Base-by-base conservation (phyloP, 345 rosid genomes). In the Nephelium lappaceum region DNA sequence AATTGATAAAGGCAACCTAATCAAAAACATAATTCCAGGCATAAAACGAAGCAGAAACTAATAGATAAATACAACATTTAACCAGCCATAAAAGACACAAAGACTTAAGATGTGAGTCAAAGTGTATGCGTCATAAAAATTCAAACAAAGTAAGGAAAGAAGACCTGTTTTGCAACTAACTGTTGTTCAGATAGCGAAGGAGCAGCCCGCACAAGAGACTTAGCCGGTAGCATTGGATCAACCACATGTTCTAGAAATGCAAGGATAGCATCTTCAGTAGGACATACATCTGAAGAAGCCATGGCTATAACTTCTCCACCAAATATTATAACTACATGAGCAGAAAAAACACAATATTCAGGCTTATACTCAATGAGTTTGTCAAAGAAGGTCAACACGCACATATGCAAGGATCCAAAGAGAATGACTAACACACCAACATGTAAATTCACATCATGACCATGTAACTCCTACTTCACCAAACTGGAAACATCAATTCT, bases 101-200 rank as follows among this genome's bases (percentile, higher is more conserved):
- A n/a, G 36, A 41, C 12, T 55, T 25, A n/a, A 73, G 15, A 67
- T 19, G 42, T 4, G 27, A 53, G n/a, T 15, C 57, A 45, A 43
- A 10, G 36, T 27, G 39, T 2, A 78, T 16, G 41, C 8, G 2
- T 47, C 41, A 14, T 3, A 67, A 27, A 16, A 66, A 62, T 11
- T 24, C 11, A 16, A 77, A 31, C 36, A 3, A 36, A 53, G 25
- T 23, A 43, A 31, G 53, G 36, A 64, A 73, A 45, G 72, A 55
- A 15, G 3, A 95, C 98, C 98, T 95, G 98, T 47, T 88, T 87
- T 3, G 95, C 93, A 1, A 91, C 91, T 19, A 79, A 81, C 78
- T 89, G 84, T 36, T 86, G 89, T 43, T 86, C 79, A 69, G 67
- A 1, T 53, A 73, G 75, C 2, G 92, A 85, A 61, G 94, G 92